Base-by-base conservation (phyloP, 2,329 filamentous ascomycete species). In the Diplodia intermedia region DNA sequence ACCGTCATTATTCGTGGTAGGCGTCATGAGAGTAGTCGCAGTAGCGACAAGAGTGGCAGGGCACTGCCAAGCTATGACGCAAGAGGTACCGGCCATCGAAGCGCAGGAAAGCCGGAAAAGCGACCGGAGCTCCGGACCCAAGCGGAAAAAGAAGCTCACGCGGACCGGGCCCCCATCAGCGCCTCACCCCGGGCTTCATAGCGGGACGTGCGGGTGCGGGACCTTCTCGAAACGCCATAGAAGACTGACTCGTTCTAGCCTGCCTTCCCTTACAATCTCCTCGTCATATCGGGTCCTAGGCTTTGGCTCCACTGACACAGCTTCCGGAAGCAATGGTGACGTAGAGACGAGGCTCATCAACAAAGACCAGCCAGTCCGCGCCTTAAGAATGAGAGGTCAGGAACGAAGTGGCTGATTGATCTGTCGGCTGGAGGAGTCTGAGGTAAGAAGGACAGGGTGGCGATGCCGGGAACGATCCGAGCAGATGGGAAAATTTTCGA, bases 141-240 rank as follows among this genome's bases (percentile, higher is more conserved):
- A 9, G 43, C 43, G 43, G 43, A 47, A 47, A 47, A 47, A 47
- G 18, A 47, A 47, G 43, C 18, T n/a, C 12, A 20, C 43, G 40
- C 40, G 43, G 43, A 11, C 18, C 43, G 43, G 43, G n/a, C 43
- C 43, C 43, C 43, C 43, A 47, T 47, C 43, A 20, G 43, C 43
- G 18, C n/a, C n/a, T 47, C 43, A 3, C 11, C 43, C 20, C 11
- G 33, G 40, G 26, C 29, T 33, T 18, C 6, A n/a, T 15, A 7
- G 9, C n/a, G 60, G 60, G 20, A 38, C 60, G 60, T 63, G 60
- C 60, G 57, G 23, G 15, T 20, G 18, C 43, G 20, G 60, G 11
- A 29, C 43, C 43, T 63, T 63, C 60, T 63, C 60, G 60, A 63
- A 63, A 31, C 31, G 50, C 47, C 43, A 12, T 63, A 36, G 60